Base-by-base conservation (phyloP, 345 rosid genomes). In the Mercurialis annua region DNA sequence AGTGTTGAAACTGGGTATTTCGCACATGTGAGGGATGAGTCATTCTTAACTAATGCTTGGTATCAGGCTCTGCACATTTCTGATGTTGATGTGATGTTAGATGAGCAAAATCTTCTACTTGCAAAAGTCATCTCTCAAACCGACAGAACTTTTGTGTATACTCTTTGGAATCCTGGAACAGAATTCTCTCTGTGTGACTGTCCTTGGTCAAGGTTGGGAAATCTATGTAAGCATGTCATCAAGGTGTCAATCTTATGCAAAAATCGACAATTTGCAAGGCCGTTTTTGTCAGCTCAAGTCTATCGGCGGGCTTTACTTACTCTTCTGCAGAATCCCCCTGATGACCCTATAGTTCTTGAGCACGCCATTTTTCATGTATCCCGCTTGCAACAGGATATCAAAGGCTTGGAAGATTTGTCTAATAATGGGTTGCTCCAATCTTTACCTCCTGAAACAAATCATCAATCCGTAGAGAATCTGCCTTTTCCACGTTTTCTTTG, bases 181-280 rank as follows among this genome's bases (percentile, higher is more conserved):
- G 88, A 84, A 65, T 84, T 84, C 65, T 68, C 88, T 12, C 48
- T 75, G 59, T 84, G 88, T 44, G 81, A 81, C 58, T 84, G 88
- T 48, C 50, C 65, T 50, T 75, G 81, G 77, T 79, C 85, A 30
- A 71, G 73, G 58, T 62, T 14, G 21, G 88, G 85, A 68, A 84
- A 84, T 75, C 68, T 81, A 27, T 84, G 85, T 52, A 67, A 84
- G 80, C 88, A 84, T 59, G 76, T 81, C 40, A 63, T 84, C 52
- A 84, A 81, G 82, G 81, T 79, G 70, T 81, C 85, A 20, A 77
- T 81, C 48, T 48, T 81, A 26, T 77, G 81, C 60, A 81, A 82
- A 75, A 77, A 40, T 50, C 73, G 80, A 59, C 87, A 79, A 71
- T 71, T 81, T 67, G 81, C 83, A 5, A 71, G 84, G 76, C 84